Conservation (phyloP, 495 filamentous ascomycete genomes). For the Hyphodiscus hymeniophilus region DNA sequence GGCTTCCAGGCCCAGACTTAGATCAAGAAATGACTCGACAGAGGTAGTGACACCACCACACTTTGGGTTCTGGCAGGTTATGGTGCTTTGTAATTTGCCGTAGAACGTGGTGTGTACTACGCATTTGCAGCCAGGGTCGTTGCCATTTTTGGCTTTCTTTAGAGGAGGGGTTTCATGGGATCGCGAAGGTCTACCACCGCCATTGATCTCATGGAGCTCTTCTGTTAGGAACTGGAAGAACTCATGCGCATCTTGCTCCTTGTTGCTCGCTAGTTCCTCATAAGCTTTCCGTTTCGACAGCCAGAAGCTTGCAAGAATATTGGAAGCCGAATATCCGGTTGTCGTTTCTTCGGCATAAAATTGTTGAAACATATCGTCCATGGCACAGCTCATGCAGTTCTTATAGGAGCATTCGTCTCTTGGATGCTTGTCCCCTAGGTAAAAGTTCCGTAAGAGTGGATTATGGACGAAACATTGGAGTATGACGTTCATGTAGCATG, state of each 20-base stretch:
- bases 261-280: slow-evolving; percentile 78
- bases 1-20: slow-evolving; percentile 71
- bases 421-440: slow-evolving; percentile 76
- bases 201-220: slow-evolving; percentile 66
- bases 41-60: slow-evolving; percentile 72
- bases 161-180: slow-evolving; percentile 33
- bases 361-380: slow-evolving; percentile 86
- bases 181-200: slow-evolving; percentile 32
- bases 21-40: slow-evolving; percentile 77
- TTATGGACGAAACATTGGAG: slow-evolving; percentile 85
- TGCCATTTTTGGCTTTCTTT: slow-evolving; percentile 15
- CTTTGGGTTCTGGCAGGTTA: slow-evolving; percentile 69
- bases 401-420: slow-evolving; percentile 54
- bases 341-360: slow-evolving; percentile 75
- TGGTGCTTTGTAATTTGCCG: slow-evolving; percentile 75
- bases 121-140: slow-evolving; percentile 56
- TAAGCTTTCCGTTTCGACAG: slow-evolving; percentile 53
- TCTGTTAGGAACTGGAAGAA: slow-evolving; percentile 91
- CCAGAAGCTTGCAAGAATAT: slow-evolving; percentile 74
- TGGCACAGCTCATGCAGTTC: slow-evolving; percentile 76
- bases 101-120: slow-evolving; percentile 87
- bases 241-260: slow-evolving; percentile 91
- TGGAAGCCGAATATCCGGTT: slow-evolving; percentile 75
- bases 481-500: slow-evolving; percentile 90
- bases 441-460: slow-evolving; percentile 76